Evolutionary conservation across 331 rosid species (phyloP).

Genomic region (Spiraea crenata): DNA sequence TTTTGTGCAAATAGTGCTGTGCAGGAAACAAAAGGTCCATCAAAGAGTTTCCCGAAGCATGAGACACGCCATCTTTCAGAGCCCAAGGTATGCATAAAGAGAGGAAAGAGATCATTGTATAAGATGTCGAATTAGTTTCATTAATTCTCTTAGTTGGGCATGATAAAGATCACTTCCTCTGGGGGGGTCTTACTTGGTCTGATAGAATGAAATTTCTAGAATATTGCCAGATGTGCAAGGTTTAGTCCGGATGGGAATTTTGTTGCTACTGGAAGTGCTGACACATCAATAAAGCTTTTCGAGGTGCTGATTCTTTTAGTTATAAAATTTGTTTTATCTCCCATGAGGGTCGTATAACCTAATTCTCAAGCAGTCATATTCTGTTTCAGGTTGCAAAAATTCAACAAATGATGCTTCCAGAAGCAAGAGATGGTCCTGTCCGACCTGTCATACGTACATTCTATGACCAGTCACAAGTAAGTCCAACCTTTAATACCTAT

Average conservation of each 20-base stretch:
- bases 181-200: slow-evolving; percentile 33
- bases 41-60: slow-evolving; percentile 77
- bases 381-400: slow-evolving; percentile 73
- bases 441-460: slow-evolving; percentile 81
- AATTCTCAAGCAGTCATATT: slow-evolving; percentile 22
- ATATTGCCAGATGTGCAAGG: slow-evolving; percentile 92
- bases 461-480: slow-evolving; percentile 75
- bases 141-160: slow-evolving; percentile 10
- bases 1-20: slow-evolving; percentile 46
- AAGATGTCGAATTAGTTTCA: not conserved
- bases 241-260: slow-evolving; percentile 88
- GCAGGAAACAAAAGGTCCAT: slow-evolving; percentile 62
- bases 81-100: slow-evolving; percentile 63
- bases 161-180: slow-evolving; percentile 2
- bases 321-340: slow-evolving; percentile 9
- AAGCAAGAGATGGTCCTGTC: slow-evolving; percentile 75
- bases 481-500: slow-evolving; percentile 5
- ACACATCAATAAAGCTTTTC: slow-evolving; percentile 83
- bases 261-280: slow-evolving; percentile 97
- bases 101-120: slow-evolving; percentile 12
- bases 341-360: slow-evolving; percentile 7
- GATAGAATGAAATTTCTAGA: slow-evolving; percentile 64
- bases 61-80: slow-evolving; percentile 94
- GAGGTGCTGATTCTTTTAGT: slow-evolving; percentile 52
- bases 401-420: slow-evolving; percentile 80